Conservation (phyloP, 208 protist species). For the Leishmania mexicana region DNA sequence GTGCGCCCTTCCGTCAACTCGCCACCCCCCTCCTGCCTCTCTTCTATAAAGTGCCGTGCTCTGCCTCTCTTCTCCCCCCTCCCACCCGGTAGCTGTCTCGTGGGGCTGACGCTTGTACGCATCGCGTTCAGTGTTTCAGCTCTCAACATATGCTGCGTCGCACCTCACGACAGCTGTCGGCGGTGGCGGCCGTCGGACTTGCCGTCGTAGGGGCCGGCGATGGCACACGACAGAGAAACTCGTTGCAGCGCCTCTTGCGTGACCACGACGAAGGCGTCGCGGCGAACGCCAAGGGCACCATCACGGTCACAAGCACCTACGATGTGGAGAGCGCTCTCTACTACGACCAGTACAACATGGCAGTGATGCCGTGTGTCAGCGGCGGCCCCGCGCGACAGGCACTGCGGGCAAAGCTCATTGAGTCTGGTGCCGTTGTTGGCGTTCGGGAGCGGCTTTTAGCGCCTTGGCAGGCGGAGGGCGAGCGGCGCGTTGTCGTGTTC, state of each 20-base stretch:
- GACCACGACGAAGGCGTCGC: slow-evolving; percentile 45
- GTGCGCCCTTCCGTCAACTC: neutral
- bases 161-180: neutral
- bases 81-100: neutral
- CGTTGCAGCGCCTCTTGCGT: slow-evolving; percentile 30
- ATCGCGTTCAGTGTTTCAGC: neutral
- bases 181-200: slow-evolving; percentile 5
- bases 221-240: slow-evolving; percentile 19
- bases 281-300: slow-evolving; percentile 25
- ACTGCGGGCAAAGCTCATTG: slow-evolving; percentile 39
- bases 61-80: neutral
- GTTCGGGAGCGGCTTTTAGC: slow-evolving; percentile 25
- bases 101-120: neutral
- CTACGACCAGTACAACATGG: slow-evolving; percentile 64
- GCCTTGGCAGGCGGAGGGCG: slow-evolving; percentile 30
- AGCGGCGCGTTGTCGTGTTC: slow-evolving; percentile 52
- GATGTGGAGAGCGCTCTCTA: slow-evolving; percentile 31
- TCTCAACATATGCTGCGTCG: neutral
- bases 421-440: slow-evolving; percentile 10
- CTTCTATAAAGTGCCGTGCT: neutral
- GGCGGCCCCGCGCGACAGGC: slow-evolving; percentile 45
- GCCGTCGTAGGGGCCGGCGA: slow-evolving; percentile 6
- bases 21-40: neutral
- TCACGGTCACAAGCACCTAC: slow-evolving; percentile 51
- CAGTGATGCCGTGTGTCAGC: slow-evolving; percentile 44